Evolutionary conservation across 1,284 basidiomycete genomes (phyloP), one percentile per base, ranked within the genome.

Genomic region (Marasmius sp.): DNA sequence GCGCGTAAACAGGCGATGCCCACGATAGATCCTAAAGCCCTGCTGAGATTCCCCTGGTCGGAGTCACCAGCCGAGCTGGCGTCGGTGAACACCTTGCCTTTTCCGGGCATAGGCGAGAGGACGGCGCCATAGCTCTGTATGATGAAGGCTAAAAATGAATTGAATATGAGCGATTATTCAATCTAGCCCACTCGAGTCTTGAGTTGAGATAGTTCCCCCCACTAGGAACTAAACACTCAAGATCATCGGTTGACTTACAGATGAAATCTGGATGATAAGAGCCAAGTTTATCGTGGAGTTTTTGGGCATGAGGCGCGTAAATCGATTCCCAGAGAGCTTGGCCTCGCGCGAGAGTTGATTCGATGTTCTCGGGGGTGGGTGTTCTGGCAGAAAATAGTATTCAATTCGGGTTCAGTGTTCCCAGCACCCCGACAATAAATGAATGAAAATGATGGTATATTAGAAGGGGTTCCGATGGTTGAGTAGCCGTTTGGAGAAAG

Each of bases 1-100:
- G 95, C 89, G 64, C 97, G 88, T 58, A 99, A 84, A 66, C 94
- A 92, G n/a, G 95, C 90, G 62, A 94, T 91, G 49, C 93, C 96
- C 58, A 97, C 89, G 43, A 98, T 84, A 41, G 92, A 95, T 48
- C 95, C 93, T 68, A 97, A 76, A 22, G 94, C 86, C 62, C 96
- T 87, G 72, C 92, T 93, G 66, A 97, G 83, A 76, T 95, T 92
- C 61, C 91, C 89, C 75, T 91, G 89, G 77, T 88, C 84, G 66
- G 72, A 74, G 77, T 85, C 81, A 64, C 71, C 72, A 58, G 69
- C 53, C 61, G 69, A 68, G 68, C 76, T 80, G 53, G 66, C 63
- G 68, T 81, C 79, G 62, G 70, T 65, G 69, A 72, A 81, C 45
- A 71, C 61, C 70, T 75, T 81, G 48, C 71, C 74, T 62, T 75